phyloP scores from a whole-genome alignment of 805 yeast genomes.

The Candida jianshihensis region DNA sequence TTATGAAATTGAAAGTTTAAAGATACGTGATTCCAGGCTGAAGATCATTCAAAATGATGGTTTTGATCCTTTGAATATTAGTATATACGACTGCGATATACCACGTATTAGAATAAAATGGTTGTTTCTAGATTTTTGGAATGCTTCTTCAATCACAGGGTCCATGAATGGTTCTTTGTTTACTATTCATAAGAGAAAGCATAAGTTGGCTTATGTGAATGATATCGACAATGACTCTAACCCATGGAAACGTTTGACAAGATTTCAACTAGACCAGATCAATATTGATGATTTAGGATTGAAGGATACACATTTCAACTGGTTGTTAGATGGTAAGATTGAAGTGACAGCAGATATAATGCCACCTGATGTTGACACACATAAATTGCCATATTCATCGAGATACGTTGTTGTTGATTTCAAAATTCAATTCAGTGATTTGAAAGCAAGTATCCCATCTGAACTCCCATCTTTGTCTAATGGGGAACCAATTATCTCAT shows the following conservation, averaged over 20 bases:
- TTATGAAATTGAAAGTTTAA: constrained; percentile 35
- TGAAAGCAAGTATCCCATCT: constrained; percentile 49
- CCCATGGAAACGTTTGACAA: constrained; percentile 45
- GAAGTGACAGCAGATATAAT: constrained; percentile 68
- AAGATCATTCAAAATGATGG: constrained; percentile 26
- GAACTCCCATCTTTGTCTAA: constrained; percentile 44
- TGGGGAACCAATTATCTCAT: constrained; percentile 47
- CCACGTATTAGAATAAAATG: constrained; percentile 53
- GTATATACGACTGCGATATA: constrained; percentile 60
- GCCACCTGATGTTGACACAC: constrained; percentile 47
- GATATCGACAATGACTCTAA: constrained; percentile 29
- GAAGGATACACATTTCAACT: constrained; percentile 41
- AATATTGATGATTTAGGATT: constrained; percentile 31
- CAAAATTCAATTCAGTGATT: constrained; percentile 55
- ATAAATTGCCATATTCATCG: constrained; percentile 11
- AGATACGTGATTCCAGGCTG: constrained; percentile 45
- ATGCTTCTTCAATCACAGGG: constrained; percentile 66
- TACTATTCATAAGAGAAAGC: constrained; percentile 70
- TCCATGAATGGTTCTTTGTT: constrained; percentile 69
- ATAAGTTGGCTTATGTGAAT: constrained; percentile 40
- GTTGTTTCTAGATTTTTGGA: constrained; percentile 58
- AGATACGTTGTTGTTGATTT: constrained; percentile 64
- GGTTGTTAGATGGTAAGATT: constrained; percentile 67
- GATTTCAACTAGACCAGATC: constrained; percentile 36
- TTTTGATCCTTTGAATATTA: constrained; percentile 29